A percentile compares a stretch with the other conserved stretches of the same genome.
Evolutionary conservation across 257 asterid genomes (phyloP).

Genomic region (Lycium barbarum): DNA sequence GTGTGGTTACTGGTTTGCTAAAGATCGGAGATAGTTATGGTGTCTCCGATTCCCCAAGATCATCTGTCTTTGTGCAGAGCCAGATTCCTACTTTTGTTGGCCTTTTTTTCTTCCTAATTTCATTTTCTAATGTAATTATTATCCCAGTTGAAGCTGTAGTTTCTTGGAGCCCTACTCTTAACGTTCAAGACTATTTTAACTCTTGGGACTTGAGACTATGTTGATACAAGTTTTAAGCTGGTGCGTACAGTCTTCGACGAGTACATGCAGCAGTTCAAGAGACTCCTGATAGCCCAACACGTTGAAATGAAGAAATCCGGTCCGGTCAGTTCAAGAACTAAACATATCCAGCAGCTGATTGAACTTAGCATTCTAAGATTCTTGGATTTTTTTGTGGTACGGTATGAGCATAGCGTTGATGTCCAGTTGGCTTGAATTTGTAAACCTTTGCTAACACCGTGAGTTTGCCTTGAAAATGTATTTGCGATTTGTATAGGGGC

Average conservation of each 20-base stretch:
- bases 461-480: too few species aligned
- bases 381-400: not conserved
- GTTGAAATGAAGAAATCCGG: not conserved
- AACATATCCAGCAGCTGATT: not conserved
- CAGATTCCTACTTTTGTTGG: not conserved
- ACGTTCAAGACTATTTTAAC: not conserved
- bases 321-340: not conserved
- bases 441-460: too few species aligned
- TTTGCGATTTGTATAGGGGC: too few species aligned
- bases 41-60: not conserved
- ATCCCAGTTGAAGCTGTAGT: not conserved
- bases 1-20: not conserved
- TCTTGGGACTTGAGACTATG: not conserved
- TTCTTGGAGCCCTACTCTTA: slow-evolving; percentile 4
- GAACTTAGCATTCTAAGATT: not conserved
- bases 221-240: not conserved
- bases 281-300: slow-evolving; percentile 6
- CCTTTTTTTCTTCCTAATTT: not conserved
- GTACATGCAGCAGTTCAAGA: not conserved
- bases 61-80: not conserved
- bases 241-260: not conserved
- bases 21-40: slow-evolving; percentile 4
- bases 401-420: not conserved
- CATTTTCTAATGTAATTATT: not conserved
- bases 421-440: not conserved